Percentiles rank a stretch among this genome's conserved stretches.
These are phyloP conservation scores for Talaromyces sp. DNA, from an alignment of 2,329 filamentous ascomycete species.

Conservation along the genomic window DNA sequence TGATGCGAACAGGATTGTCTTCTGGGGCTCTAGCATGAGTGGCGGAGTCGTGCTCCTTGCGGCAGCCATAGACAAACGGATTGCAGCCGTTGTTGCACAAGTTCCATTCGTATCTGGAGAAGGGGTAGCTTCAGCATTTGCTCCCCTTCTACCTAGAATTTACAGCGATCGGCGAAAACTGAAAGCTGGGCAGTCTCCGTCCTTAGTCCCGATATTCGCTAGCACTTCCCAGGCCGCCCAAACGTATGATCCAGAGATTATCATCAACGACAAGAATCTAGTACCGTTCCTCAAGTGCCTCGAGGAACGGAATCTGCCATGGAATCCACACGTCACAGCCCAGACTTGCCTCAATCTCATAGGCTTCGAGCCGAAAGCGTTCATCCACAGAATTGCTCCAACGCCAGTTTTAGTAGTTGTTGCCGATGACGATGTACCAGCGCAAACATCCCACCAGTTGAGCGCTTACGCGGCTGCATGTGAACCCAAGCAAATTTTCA, in stretches of 20 bases:
- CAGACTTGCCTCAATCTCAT: slow-evolving; percentile 14
- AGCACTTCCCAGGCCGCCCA: not conserved
- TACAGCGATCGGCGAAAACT: not conserved
- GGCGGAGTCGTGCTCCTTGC: slow-evolving; percentile 40
- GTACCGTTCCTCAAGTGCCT: not conserved
- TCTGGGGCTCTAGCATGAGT: slow-evolving; percentile 40
- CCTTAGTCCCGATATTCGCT: not conserved
- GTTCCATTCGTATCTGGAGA: slow-evolving; percentile 35
- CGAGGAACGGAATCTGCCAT: slow-evolving; percentile 4
- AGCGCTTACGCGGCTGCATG: not conserved
- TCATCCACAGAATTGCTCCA: slow-evolving; percentile 16
- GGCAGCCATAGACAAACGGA: slow-evolving; percentile 38
- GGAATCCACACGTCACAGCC: slow-evolving; percentile 4
- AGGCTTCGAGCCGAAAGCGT: slow-evolving; percentile 9
- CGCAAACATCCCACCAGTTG: not conserved
- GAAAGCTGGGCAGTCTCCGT: not conserved
- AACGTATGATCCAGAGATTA: not conserved
- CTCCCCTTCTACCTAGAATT: not conserved
- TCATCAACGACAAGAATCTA: not conserved
- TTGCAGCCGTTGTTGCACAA: slow-evolving; percentile 41
- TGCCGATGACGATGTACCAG: not conserved
- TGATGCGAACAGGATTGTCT: slow-evolving; percentile 31
- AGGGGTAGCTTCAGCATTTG: slow-evolving; percentile 15
- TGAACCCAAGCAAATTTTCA: not conserved
- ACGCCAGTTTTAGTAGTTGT: slow-evolving; percentile 11